Base-by-base conservation (phyloP, 345 rosid genomes). In the Geranium brycei region DNA sequence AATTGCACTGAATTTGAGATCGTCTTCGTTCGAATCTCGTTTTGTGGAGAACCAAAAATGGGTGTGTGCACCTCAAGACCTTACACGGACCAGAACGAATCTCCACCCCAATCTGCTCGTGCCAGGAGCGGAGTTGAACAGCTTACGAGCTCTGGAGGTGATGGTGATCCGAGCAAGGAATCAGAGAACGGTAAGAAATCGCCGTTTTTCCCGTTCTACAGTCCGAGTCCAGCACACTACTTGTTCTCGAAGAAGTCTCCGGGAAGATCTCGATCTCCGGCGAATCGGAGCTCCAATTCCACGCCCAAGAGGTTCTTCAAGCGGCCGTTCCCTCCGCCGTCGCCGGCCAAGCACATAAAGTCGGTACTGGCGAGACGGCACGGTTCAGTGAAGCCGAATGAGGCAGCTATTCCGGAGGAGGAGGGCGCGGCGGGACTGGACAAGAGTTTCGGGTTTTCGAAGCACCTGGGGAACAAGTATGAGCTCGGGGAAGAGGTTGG, bases 401-500 rank as follows among this genome's bases (percentile, higher is more conserved):
- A 23, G 15, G 62, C 90, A 17, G 75, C 79, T 40, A 83, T 84
- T 55, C 84, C 89, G 15, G 96, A 85, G 55, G 91, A 85, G 32
- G 81, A 67, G 56, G 80, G 69, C 0, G 82, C 70, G 2, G 69
- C 73, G 23, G 89, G 83, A 23, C 75, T 93, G 32, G 95, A 93
- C 66, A 93, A 83, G 82, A 85, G 87, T 67, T 89, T 92, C 59
- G 96, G 96, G 7, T 93, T 89, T 65, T 83, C 97, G 0, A 87
- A 86, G 77, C 79, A 89, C 51, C 83, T 93, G 59, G 77, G 70
- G 30, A 85, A 79, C 68, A 93, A 85, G 74, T 82, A 82, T 30
- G 99, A 90, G 82, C 80, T 93, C 4, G 97, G 91, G 53, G 89
- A 87, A 15, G 96, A 87, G 68, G 91, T 93, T 1, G 97, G 99